Base-by-base conservation (phyloP, 345 rosid species). In the Camelina hispida region DNA sequence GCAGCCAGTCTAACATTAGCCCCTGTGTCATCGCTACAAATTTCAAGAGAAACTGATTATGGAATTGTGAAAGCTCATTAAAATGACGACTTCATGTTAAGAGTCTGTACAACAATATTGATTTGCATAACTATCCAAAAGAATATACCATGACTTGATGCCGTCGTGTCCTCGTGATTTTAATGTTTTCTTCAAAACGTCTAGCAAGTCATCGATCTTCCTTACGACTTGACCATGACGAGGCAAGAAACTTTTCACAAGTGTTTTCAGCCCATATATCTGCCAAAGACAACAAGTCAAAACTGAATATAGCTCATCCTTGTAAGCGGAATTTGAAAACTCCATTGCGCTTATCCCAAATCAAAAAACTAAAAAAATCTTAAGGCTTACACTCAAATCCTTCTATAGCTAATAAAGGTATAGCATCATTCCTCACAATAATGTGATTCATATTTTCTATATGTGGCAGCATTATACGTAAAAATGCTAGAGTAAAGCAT, bases 171-270 rank as follows among this genome's bases (percentile, higher is more conserved):
- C 86, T 75, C 80, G 85, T 66, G 43, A 82, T 71, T 64, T 86
- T 71, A 91, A 78, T 84, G 90, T 85, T 78, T 84, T 85, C 44
- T 73, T 79, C 81, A 94, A 80, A 76, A 83, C 14, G 28, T 61
- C 77, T 70, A 91, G 61, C 78, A 94, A 78, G 40, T 77, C 84
- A 76, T 80, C 72, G 50, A 89, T 85, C 73, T 85, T 79, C 73
- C 84, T 58, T 60, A 71, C 79, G 76, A 85, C 80, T 32, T 64
- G 83, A 79, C 93, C 88, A 68, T 46, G 82, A 79, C 81, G 84
- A 40, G 95, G 91, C 86, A 90, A 80, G 84, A 91, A 91, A 73
- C 96, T 86, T 84, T 81, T 91, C 68, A 87, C 95, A 61, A 94
- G 88, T 57, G 87, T 77, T 80, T 90, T 94, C 57, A 94, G 87